These are phyloP conservation scores for Nemania abortiva DNA, from an alignment of 2,329 filamentous ascomycete species.

Conservation along the genomic window DNA sequence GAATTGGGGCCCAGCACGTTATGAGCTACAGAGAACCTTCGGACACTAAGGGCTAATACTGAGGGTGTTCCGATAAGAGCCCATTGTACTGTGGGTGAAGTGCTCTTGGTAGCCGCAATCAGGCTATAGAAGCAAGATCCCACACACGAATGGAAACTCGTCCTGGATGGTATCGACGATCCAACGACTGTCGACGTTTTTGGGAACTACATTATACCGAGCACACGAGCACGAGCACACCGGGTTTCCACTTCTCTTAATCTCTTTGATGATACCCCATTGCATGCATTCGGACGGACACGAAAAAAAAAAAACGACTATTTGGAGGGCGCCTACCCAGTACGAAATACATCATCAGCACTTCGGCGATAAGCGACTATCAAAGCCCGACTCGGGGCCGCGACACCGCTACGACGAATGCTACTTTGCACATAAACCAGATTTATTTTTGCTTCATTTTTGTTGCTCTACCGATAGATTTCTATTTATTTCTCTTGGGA, in stretches of 20 bases:
- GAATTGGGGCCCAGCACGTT: conserved; percentile 51
- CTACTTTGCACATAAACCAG: neutral
- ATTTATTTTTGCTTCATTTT: neutral
- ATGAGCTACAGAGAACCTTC: conserved; percentile 32
- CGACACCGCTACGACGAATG: neutral
- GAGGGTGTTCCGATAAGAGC: neutral
- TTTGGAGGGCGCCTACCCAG: conserved; percentile 1
- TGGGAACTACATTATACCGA: neutral
- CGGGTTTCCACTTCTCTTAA: conserved; percentile 22
- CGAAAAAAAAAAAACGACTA: conserved; percentile 14
- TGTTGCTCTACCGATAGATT: neutral
- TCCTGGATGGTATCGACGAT: neutral
- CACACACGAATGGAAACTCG: neutral
- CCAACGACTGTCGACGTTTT: neutral
- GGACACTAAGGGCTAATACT: neutral
- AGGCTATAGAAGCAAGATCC: neutral
- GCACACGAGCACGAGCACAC: conserved; percentile 26
- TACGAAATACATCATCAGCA: conserved; percentile 1
- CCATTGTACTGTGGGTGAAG: neutral
- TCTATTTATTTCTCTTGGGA: neutral
- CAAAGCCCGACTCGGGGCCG: neutral
- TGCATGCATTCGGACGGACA: conserved; percentile 25
- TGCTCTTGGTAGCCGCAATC: neutral
- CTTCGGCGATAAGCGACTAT: neutral
- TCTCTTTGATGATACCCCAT: conserved; percentile 36